phyloP scores from a whole-genome alignment of 164 flowering plant species.

The Taxillus chinensis region DNA sequence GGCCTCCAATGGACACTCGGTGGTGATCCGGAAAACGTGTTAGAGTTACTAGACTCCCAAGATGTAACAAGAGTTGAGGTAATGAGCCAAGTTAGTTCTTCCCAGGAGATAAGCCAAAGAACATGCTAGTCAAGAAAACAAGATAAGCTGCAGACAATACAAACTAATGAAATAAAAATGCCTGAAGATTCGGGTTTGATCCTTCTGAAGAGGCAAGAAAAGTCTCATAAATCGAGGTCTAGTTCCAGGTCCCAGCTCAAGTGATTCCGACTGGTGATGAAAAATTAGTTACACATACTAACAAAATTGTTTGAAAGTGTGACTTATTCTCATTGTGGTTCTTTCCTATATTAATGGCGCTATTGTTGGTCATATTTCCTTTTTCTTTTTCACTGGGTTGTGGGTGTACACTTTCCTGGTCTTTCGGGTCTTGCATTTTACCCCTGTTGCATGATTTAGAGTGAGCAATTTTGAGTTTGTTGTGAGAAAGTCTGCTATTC shows the following conservation, averaged over 20 bases:
- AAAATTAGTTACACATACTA: neutral
- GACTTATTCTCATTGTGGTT: neutral
- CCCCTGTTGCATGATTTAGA: no score
- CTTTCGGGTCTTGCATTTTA: no score
- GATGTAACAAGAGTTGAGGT: conserved; percentile 9
- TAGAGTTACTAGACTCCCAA: conserved; percentile 8
- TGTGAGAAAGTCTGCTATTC: no score
- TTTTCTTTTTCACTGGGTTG: neutral
- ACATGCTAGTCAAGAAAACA: conserved; percentile 9
- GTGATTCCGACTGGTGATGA: conserved; percentile 35
- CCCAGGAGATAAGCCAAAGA: conserved; percentile 9
- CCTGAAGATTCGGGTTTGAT: conserved; percentile 6
- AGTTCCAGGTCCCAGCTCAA: conserved; percentile 31
- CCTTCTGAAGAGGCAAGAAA: conserved; percentile 11
- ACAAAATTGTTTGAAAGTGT: neutral
- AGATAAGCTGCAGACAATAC: neutral
- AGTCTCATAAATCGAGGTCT: conserved; percentile 15
- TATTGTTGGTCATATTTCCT: no score
- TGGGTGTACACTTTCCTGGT: neutral
- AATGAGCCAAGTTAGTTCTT: conserved; percentile 10
- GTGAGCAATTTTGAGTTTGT: no score
- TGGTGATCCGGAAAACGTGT: conserved; percentile 10
- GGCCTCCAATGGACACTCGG: conserved; percentile 9
- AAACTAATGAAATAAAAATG: conserved; percentile 2
- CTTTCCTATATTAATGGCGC: neutral